Base-by-base conservation (phyloP, 208 protist species). In the Eutreptiella sp. region DNA sequence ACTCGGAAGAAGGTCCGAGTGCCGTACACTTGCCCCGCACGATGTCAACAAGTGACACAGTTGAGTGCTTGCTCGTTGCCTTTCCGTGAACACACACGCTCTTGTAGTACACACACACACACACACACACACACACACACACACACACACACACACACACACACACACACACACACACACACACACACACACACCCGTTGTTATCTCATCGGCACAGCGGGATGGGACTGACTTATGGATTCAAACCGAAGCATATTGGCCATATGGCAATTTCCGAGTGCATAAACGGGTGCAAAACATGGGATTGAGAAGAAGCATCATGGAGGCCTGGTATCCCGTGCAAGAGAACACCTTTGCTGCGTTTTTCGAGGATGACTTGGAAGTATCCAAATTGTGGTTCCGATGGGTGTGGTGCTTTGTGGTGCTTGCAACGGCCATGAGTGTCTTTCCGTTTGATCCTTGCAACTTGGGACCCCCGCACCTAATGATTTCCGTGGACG, bases 241-340 rank as follows among this genome's bases (percentile, higher is more conserved):
- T 29, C 53, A 52, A 2, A 35, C 5, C 23, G 38, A 79, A 21
- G 23, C 27, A 27, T n/a, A n/a, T n/a, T 88, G 79, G 75, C 46
- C 36, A 1, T 70, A 79, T 27, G 76, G 79, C 4, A 57, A 62
- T 24, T 58, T 77, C 7, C 55, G 46, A 19, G 50, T 87, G 21
- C 75, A 83, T 57, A 43, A 29, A 43, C 58, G 66, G 14, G 43
- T 63, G 50, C 19, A 38, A 16, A 32, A 72, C 42, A 53, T 29
- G 19, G 41, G 67, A 4, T 35, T 74, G 24, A 33, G 33, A 38
- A 23, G 29, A 33, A 35, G 43, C 16, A 58, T 78, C 48, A 58
- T 75, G 24, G 67, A 83, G 39, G 38, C 67, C 7, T 89, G 84
- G 81, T 43, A 76, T 14, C 81, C 84, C 14, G 46, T 53, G 16